Conservation (phyloP, 2,329 filamentous ascomycete genomes). For the Akanthomyces muscarius region DNA sequence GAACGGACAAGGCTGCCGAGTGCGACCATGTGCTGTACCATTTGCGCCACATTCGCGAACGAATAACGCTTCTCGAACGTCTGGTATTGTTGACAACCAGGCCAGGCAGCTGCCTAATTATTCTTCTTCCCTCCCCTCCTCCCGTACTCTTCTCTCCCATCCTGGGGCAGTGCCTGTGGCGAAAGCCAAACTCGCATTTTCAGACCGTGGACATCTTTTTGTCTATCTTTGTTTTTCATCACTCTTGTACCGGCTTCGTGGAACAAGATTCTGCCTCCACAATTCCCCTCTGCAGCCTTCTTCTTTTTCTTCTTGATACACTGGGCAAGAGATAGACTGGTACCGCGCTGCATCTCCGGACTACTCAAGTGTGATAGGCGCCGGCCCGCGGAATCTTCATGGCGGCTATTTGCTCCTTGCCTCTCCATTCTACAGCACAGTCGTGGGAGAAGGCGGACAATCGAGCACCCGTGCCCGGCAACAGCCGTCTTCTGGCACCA, state of each 20-base stretch:
- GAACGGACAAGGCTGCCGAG: background rate
- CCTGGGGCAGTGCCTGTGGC: background rate
- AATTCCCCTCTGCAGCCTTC: background rate
- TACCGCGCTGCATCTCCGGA: background rate
- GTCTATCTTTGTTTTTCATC: background rate
- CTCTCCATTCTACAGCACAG: background rate
- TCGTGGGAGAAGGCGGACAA: background rate
- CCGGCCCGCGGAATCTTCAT: background rate
- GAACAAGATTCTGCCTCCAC: background rate
- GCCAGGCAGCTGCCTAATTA: conserved; percentile 5
- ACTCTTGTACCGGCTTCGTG: background rate
- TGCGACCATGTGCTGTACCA: background rate
- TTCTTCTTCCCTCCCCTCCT: background rate
- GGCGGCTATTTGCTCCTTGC: background rate
- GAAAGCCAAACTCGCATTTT: background rate
- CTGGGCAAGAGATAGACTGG: background rate
- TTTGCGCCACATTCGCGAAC: background rate
- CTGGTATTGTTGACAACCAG: background rate
- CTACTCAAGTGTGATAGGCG: background rate
- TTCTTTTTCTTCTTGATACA: background rate
- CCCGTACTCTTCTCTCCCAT: background rate
- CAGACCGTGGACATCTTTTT: background rate
- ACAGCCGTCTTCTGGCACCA: background rate
- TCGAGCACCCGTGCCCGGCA: background rate
- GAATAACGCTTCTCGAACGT: conserved; percentile 2